Evolutionary conservation across 495 filamentous ascomycete species (phyloP).

Genomic region (Penicillium subrubescens): DNA sequence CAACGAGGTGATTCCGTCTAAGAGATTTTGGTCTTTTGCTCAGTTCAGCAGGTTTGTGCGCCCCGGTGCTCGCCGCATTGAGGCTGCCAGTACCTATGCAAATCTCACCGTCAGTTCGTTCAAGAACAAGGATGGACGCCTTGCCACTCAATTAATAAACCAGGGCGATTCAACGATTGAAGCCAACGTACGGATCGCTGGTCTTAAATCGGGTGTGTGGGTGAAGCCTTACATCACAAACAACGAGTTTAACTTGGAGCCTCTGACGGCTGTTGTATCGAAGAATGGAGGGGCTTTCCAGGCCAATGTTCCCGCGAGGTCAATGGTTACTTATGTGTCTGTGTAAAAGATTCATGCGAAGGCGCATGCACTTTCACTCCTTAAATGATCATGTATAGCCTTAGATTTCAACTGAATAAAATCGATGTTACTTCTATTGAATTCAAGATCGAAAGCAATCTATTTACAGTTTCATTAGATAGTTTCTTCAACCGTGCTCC

Average conservation of each 20-base stretch:
- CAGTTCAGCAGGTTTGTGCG: slow-evolving; percentile 5
- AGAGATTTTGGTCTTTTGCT: slow-evolving; percentile 7
- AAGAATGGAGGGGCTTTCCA: slow-evolving; percentile 7
- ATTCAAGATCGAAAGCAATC: background rate
- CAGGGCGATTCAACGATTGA: background rate
- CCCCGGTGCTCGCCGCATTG: slow-evolving; percentile 6
- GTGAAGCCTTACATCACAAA: slow-evolving; percentile 20
- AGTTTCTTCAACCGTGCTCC: background rate
- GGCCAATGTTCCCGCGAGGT: slow-evolving; percentile 13
- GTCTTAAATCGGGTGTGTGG: background rate
- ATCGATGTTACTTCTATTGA: background rate
- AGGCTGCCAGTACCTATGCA: background rate
- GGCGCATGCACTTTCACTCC: background rate
- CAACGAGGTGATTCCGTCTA: slow-evolving; percentile 8
- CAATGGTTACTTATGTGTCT: slow-evolving; percentile 24
- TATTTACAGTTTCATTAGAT: background rate
- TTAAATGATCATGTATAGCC: background rate
- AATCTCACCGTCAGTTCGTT: background rate
- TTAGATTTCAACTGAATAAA: background rate
- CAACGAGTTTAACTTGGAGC: slow-evolving; percentile 22
- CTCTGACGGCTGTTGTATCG: background rate
- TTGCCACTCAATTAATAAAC: slow-evolving; percentile 1
- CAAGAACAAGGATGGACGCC: background rate
- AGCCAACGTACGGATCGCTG: background rate
- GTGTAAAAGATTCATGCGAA: background rate